Base-by-base conservation (phyloP, 345 rosid species). In the Euphorbia lathyris region DNA sequence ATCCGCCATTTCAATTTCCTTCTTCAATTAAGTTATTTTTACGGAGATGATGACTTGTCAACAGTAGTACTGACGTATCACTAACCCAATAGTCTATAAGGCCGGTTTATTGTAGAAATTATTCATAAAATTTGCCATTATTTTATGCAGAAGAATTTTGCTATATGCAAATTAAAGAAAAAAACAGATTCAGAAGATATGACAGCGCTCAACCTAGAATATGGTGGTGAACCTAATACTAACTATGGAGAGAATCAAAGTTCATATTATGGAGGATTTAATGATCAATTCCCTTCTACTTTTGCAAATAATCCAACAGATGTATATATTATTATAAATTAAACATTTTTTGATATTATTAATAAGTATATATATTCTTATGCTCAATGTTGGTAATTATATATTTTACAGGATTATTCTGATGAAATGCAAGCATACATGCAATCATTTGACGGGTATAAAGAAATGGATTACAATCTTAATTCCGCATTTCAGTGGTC, bases 91-190 rank as follows among this genome's bases (percentile, higher is more conserved):
- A n/a, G n/a, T n/a, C n/a, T n/a, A n/a, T n/a, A n/a, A n/a, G n/a
- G n/a, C n/a, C n/a, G n/a, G n/a, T n/a, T n/a, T n/a, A n/a, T n/a
- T n/a, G n/a, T n/a, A n/a, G n/a, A n/a, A n/a, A n/a, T n/a, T n/a
- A n/a, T n/a, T n/a, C n/a, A n/a, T n/a, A n/a, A n/a, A n/a, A n/a
- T n/a, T n/a, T n/a, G n/a, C n/a, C n/a, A n/a, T n/a, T n/a, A 56
- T 67, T n/a, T 36, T 73, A 3, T 66, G 71, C 72, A 73, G 67
- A 16, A 36, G n/a, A n/a, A n/a, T n/a, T 73, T n/a, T n/a, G n/a
- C n/a, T n/a, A n/a, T n/a, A n/a, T n/a, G n/a, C n/a, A n/a, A n/a
- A n/a, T n/a, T n/a, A 13, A 73, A 59, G 72, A 67, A 42, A 19
- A 58, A 11, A 2, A 23, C 47, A 29, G 17, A 51, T 13, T 17